A percentile compares a stretch with the other conserved stretches of the same genome.
These are phyloP conservation scores for Mycena haematopus DNA, from an alignment of 768 basidiomycete genomes.

Conservation along the genomic window DNA sequence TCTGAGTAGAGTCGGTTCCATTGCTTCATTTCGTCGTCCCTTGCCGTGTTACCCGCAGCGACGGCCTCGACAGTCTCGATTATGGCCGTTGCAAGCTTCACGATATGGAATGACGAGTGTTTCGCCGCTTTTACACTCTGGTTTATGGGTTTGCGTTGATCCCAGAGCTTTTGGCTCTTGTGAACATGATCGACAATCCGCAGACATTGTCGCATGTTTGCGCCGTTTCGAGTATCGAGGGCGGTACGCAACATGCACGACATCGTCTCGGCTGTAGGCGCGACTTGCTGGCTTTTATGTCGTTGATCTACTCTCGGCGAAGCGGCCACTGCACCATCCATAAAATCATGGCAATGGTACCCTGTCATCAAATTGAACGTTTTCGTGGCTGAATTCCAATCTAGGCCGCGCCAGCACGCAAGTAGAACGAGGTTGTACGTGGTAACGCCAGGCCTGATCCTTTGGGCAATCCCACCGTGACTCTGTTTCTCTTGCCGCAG, in stretches of 20 bases:
- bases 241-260: conserved; percentile 66
- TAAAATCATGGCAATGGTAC: conserved; percentile 59
- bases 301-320: conserved; percentile 50
- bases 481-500: conserved; percentile 54
- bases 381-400: conserved; percentile 65
- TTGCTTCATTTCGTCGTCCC: conserved; percentile 21
- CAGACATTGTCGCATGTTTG: conserved; percentile 63
- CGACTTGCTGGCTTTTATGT: conserved; percentile 49
- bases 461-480: conserved; percentile 48
- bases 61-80: conserved; percentile 48
- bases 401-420: conserved; percentile 66
- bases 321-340: conserved; percentile 48
- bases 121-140: conserved; percentile 43
- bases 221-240: conserved; percentile 53
- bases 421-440: conserved; percentile 69
- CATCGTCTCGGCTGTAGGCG: conserved; percentile 59
- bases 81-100: conserved; percentile 56
- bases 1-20: conserved; percentile 29
- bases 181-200: conserved; percentile 62
- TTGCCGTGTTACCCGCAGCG: conserved; percentile 18
- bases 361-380: conserved; percentile 80
- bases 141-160: conserved; percentile 25
- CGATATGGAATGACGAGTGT: conserved; percentile 47
- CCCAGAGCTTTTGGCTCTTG: conserved; percentile 38
- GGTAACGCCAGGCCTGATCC: conserved; percentile 51